These are phyloP conservation scores for Halophytophthora batemanensis DNA, from an alignment of 352 stramenopile species.

Conservation along the genomic window DNA sequence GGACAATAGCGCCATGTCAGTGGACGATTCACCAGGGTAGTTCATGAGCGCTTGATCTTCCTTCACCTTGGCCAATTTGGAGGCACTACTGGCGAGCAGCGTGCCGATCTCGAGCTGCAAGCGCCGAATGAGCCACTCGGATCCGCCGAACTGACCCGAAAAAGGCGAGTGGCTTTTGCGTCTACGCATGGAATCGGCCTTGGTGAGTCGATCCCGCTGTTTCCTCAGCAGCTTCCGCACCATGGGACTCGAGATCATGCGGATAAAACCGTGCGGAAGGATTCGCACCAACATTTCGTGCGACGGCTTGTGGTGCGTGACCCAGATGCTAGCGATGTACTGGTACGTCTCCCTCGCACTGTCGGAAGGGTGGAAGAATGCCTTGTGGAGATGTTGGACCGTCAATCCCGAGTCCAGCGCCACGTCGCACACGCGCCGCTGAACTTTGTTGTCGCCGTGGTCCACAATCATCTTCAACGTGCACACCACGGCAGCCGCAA, in stretches of 20 bases:
- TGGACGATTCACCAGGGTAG: constrained; percentile 69
- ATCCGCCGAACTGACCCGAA: constrained; percentile 22
- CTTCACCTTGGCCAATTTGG: constrained; percentile 28
- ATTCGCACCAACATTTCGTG: constrained; percentile 65
- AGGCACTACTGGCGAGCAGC: constrained; percentile 29
- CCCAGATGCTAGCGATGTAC: constrained; percentile 74
- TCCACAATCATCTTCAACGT: constrained; percentile 74
- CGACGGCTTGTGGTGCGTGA: constrained; percentile 69
- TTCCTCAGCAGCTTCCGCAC: constrained; percentile 64
- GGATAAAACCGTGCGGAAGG: constrained; percentile 69
- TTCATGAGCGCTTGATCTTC: constrained; percentile 59
- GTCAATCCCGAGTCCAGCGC: constrained; percentile 62
- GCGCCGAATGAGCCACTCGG: constrained; percentile 66
- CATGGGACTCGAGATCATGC: constrained; percentile 62
- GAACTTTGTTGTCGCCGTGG: constrained; percentile 51
- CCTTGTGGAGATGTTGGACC: constrained; percentile 54
- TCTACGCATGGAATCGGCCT: constrained; percentile 23
- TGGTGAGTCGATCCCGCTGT: constrained; percentile 32
- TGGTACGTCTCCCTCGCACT: constrained; percentile 66
- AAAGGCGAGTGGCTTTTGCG: constrained; percentile 26
- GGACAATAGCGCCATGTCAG: constrained; percentile 62
- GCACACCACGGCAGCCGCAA: constrained; percentile 54
- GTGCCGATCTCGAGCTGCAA: constrained; percentile 61
- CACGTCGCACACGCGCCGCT: constrained; percentile 67
- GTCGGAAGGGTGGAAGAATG: constrained; percentile 61